A percentile compares a stretch with the other conserved stretches of the same genome.
Conservation (phyloP, 2,329 filamentous ascomycete genomes). For the Stachybotrys echinatus region DNA sequence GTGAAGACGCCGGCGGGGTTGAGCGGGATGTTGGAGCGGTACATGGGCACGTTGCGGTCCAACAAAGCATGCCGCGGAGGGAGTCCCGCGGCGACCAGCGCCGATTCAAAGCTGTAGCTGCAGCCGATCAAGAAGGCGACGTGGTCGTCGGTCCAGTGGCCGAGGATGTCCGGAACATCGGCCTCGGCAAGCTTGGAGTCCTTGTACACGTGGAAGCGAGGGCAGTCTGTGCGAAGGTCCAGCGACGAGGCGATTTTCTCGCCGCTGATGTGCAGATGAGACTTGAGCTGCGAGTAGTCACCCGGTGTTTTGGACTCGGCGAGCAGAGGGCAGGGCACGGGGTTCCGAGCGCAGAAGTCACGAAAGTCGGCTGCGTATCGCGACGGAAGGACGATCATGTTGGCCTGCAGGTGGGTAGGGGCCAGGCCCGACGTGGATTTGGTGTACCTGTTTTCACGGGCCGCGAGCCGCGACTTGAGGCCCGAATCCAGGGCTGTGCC, state of each 20-base stretch:
- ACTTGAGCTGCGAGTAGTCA: constrained; percentile 30
- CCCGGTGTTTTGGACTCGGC: constrained; percentile 44
- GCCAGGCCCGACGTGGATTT: constrained; percentile 49
- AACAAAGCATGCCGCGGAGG: constrained; percentile 43
- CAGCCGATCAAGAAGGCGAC: constrained; percentile 60
- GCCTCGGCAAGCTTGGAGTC: constrained; percentile 34
- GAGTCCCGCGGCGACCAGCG: constrained; percentile 44
- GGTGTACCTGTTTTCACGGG: constrained; percentile 32
- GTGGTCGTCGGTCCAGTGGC: constrained; percentile 52
- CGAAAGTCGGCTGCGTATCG: constrained; percentile 53
- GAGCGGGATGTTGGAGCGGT: constrained; percentile 50
- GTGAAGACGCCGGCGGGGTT: constrained; percentile 54
- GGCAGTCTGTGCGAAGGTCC: constrained; percentile 54
- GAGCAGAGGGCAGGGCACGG: constrained; percentile 57
- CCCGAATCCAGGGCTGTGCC: neutral
- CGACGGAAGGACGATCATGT: constrained; percentile 54
- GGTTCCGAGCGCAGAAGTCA: constrained; percentile 53
- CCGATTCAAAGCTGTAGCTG: constrained; percentile 58
- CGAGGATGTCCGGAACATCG: constrained; percentile 35
- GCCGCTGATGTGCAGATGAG: constrained; percentile 15
- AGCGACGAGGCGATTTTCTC: constrained; percentile 20
- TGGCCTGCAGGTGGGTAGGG: constrained; percentile 53
- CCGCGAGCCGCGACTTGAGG: constrained; percentile 28
- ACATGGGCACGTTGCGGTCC: constrained; percentile 55
- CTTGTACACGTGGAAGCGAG: constrained; percentile 54